Evolutionary conservation across 23 red algal genomes (phyloP).

Genomic region (Pyropia haitanensis): DNA sequence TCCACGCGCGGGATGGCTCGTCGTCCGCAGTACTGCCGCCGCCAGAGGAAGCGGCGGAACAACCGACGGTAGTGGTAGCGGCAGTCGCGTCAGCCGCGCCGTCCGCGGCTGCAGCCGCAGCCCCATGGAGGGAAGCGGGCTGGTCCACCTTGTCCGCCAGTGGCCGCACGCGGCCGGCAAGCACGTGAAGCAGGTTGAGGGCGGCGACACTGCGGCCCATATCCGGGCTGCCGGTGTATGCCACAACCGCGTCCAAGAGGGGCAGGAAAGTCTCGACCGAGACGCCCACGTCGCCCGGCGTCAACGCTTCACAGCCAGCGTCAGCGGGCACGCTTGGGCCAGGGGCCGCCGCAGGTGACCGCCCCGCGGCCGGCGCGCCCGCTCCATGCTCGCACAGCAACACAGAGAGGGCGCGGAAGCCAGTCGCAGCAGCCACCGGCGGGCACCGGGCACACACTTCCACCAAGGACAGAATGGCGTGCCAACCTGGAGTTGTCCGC

Average conservation of each 20-base stretch:
- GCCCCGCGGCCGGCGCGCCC: not conserved
- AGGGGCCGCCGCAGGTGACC: not conserved
- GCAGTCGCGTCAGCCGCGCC: not conserved
- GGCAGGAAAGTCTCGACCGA: constrained; percentile 67
- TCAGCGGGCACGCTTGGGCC: not conserved
- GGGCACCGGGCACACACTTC: constrained; percentile 37
- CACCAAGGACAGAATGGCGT: constrained; percentile 61
- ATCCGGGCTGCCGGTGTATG: constrained; percentile 48
- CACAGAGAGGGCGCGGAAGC: constrained; percentile 28
- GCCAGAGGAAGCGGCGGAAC: not conserved
- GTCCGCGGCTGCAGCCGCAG: not conserved
- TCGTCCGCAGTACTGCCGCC: not conserved
- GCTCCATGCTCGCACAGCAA: constrained; percentile 32
- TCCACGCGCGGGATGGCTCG: constrained; percentile 20
- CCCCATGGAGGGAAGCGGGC: not conserved
- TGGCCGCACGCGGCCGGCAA: constrained; percentile 20
- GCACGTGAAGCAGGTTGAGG: constrained; percentile 23
- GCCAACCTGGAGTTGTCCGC: constrained; percentile 58
- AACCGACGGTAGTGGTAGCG: too few species aligned
- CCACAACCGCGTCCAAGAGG: constrained; percentile 61
- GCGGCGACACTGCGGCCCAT: constrained; percentile 31
- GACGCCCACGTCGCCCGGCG: constrained; percentile 5
- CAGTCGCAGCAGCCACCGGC: constrained; percentile 29
- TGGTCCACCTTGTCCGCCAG: constrained; percentile 21
- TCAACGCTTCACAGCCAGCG: not conserved